Conservation (phyloP, 83 land plant genomes). For the Isoetes engelmannii region DNA sequence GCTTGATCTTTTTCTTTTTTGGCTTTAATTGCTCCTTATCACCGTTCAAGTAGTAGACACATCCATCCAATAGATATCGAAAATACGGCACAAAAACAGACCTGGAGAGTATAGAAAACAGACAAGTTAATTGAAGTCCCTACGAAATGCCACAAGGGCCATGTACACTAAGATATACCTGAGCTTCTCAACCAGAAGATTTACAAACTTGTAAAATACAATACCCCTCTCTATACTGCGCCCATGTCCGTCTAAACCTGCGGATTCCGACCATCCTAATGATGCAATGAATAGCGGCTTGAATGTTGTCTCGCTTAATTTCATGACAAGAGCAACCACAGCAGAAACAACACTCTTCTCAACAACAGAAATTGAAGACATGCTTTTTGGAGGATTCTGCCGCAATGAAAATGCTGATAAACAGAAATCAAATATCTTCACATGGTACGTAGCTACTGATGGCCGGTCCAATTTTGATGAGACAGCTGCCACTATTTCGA, state of each 20-base stretch:
- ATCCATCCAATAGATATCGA: conserved; percentile 65
- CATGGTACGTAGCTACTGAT: conserved; percentile 54
- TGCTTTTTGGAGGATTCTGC: conserved; percentile 43
- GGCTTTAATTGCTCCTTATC: conserved; percentile 3
- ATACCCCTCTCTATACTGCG: conserved; percentile 46
- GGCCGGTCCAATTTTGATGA: conserved; percentile 57
- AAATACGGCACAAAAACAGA: conserved; percentile 92
- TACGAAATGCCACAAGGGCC: neutral
- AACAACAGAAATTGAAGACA: conserved; percentile 40
- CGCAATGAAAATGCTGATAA: conserved; percentile 72
- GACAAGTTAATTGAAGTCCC: neutral
- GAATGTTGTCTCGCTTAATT: conserved; percentile 82
- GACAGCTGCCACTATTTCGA: conserved; percentile 49
- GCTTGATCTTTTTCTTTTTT: conserved; percentile 9
- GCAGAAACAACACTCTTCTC: conserved; percentile 57
- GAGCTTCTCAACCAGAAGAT: conserved; percentile 63
- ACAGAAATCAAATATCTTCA: conserved; percentile 53
- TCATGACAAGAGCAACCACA: conserved; percentile 51
- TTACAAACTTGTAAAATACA: conserved; percentile 66
- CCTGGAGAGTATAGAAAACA: conserved; percentile 37
- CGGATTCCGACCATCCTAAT: conserved; percentile 77
- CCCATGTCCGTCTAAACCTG: conserved; percentile 18
- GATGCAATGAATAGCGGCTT: conserved; percentile 66
- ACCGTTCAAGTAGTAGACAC: conserved; percentile 41
- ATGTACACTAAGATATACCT: conserved; percentile 34